Base-by-base conservation (phyloP, 2,329 filamentous ascomycete species). In the Coniella lustricola region DNA sequence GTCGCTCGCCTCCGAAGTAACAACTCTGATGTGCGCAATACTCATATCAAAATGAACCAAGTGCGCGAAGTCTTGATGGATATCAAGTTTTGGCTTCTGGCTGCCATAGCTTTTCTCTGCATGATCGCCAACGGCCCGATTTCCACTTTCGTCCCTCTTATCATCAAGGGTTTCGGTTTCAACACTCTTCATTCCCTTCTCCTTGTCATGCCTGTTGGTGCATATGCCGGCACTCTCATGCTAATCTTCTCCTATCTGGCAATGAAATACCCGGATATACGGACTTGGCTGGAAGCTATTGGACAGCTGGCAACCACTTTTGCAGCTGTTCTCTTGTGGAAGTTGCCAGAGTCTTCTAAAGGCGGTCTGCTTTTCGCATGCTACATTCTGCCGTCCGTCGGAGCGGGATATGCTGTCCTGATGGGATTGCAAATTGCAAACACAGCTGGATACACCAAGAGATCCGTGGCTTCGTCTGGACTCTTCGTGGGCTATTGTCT, bases 111-210 rank as follows among this genome's bases (percentile, higher is more conserved):
- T 0, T 52, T 86, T 22, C 83, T 79, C 63, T 77, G 84, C 56
- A 82, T 83, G 16, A 71, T 87, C 18, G 81, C 82, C 41, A 81
- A 86, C 52, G 79, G 81, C 46, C 84, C 84, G 60, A 77, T 87
- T 59, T 84, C 86, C 62, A 73, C 81, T 57, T 72, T 81, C 56
- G 71, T 71, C 55, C 67, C 78, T 41, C 68, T 81, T 34, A 81
- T 85, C 53, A 67, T 82, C 31, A 82, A 83, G 51, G 79, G 79
- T 53, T 65, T 49, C 3, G 64, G 64, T 0, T 66, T 63, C 41
- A 58, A 52, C 4, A 41, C 51, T 0, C 38, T 63, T 0, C 59
- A 63, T 0, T 52, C 58, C 0, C 44, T 66, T 13, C 47, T 58
- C 0, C 54, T 64, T 14, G 64, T 51, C 7, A 37, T 64, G 0